Evolutionary conservation across 2,329 filamentous ascomycete genomes (phyloP).

Genomic region (Talaromyces sp.): DNA sequence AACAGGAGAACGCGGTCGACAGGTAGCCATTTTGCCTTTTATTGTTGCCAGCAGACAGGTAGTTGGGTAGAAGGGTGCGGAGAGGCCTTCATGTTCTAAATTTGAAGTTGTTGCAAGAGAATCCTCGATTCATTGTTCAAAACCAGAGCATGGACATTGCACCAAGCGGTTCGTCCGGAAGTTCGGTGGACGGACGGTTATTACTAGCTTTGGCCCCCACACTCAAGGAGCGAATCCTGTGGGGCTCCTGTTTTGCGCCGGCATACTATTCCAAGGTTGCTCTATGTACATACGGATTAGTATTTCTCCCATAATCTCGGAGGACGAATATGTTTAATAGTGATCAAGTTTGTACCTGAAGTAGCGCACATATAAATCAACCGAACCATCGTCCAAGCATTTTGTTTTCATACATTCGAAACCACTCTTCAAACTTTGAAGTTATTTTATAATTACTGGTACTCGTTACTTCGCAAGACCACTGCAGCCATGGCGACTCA

Average conservation of each 20-base stretch:
- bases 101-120: too few relatives aligned
- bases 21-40: not conserved
- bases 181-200: constrained; percentile 2
- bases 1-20: not conserved
- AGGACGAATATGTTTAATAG: not conserved
- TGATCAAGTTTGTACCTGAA: not conserved
- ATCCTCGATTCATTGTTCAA: too few relatives aligned
- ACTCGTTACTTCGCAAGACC: not conserved
- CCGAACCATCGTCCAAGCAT: too few relatives aligned
- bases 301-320: not conserved
- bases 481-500: not conserved
- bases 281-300: too few relatives aligned
- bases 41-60: too few relatives aligned
- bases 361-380: too few relatives aligned
- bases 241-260: too few relatives aligned
- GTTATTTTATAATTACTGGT: not conserved
- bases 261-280: not conserved
- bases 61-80: too few relatives aligned
- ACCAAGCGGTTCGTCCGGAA: constrained; percentile 2
- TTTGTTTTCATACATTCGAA: not conserved
- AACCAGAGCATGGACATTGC: not conserved
- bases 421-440: too few relatives aligned
- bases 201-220: not conserved
- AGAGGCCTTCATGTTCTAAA: too few relatives aligned
- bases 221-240: too few relatives aligned